phyloP scores from a whole-genome alignment of 2,329 filamentous ascomycete genomes.

The Clarireedia paspali region DNA sequence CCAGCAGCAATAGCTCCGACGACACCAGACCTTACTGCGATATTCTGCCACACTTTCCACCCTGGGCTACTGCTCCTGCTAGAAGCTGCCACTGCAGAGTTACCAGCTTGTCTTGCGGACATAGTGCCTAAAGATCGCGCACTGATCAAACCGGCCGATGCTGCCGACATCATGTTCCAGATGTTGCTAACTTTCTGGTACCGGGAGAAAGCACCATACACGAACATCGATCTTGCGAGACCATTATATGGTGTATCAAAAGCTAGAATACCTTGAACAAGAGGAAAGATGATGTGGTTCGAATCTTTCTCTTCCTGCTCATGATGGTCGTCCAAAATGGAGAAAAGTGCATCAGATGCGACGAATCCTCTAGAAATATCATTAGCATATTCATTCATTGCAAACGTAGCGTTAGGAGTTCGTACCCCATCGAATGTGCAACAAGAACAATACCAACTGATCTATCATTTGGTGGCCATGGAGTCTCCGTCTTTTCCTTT shows the following conservation, averaged over 20 bases:
- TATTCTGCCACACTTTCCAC: slow-evolving; percentile 50
- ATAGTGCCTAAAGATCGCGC: slow-evolving; percentile 23
- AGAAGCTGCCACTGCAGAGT: slow-evolving; percentile 17
- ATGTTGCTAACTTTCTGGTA: slow-evolving; percentile 49
- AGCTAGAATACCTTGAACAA: slow-evolving; percentile 70
- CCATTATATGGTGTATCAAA: slow-evolving; percentile 83
- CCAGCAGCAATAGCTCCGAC: slow-evolving; percentile 75
- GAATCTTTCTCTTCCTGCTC: slow-evolving; percentile 11
- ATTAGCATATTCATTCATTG: slow-evolving; percentile 9
- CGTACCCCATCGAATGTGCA: slow-evolving; percentile 72
- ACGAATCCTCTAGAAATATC: slow-evolving; percentile 59
- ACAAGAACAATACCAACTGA: slow-evolving; percentile 72
- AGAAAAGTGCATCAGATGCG: slow-evolving; percentile 71
- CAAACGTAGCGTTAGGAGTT: too few species aligned
- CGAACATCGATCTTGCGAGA: slow-evolving; percentile 50
- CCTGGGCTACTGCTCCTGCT: slow-evolving; percentile 19
- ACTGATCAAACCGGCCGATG: slow-evolving; percentile 40
- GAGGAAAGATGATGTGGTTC: slow-evolving; percentile 48
- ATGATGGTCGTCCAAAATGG: slow-evolving; percentile 28
- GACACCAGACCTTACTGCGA: slow-evolving; percentile 74
- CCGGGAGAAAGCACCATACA: slow-evolving; percentile 52
- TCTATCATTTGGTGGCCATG: slow-evolving; percentile 28
- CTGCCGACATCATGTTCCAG: slow-evolving; percentile 49
- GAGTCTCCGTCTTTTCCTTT: neutral
- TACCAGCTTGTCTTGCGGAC: slow-evolving; percentile 20